These are phyloP conservation scores for Naganishia sp. DNA, from an alignment of 1,284 basidiomycete species.

Conservation along the genomic window DNA sequence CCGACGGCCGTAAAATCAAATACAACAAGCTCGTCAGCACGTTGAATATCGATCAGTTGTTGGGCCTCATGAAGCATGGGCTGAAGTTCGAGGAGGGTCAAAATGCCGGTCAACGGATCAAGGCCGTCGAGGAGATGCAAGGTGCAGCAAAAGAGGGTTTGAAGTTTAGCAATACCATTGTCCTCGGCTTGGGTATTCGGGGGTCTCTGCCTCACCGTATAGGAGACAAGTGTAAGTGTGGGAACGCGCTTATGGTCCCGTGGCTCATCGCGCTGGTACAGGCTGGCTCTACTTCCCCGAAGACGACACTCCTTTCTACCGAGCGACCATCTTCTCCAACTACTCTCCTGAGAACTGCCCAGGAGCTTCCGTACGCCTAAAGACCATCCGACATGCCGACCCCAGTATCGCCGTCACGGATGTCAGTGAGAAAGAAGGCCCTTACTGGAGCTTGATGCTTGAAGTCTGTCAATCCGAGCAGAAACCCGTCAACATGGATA, in stretches of 20 bases:
- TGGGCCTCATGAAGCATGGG: constrained; percentile 45
- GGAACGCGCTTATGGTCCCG: constrained; percentile 57
- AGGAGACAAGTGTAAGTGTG: constrained; percentile 57
- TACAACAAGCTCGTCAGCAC: constrained; percentile 58
- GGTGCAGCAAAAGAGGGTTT: constrained; percentile 53
- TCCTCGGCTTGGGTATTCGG: constrained; percentile 59
- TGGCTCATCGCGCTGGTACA: constrained; percentile 46
- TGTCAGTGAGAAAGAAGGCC: constrained; percentile 49
- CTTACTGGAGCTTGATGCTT: constrained; percentile 59
- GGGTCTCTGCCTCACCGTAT: constrained; percentile 57
- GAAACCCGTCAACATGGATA: constrained; percentile 57
- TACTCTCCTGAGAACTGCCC: constrained; percentile 60
- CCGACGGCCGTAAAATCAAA: constrained; percentile 54
- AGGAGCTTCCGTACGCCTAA: constrained; percentile 50
- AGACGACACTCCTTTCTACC: constrained; percentile 59
- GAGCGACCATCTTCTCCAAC: constrained; percentile 61
- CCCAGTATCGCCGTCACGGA: constrained; percentile 50
- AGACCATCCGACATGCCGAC: constrained; percentile 58
- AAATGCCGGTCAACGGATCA: constrained; percentile 24
- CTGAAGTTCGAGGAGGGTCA: constrained; percentile 31
- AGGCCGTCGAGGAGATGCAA: constrained; percentile 45
- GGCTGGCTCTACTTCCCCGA: constrained; percentile 55
- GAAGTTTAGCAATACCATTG: constrained; percentile 58
- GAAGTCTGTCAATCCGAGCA: constrained; percentile 59
- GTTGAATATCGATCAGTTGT: constrained; percentile 56